Evolutionary conservation across 2,329 filamentous ascomycete genomes (phyloP).

Genomic region (Magnaporthiopsis poae): DNA sequence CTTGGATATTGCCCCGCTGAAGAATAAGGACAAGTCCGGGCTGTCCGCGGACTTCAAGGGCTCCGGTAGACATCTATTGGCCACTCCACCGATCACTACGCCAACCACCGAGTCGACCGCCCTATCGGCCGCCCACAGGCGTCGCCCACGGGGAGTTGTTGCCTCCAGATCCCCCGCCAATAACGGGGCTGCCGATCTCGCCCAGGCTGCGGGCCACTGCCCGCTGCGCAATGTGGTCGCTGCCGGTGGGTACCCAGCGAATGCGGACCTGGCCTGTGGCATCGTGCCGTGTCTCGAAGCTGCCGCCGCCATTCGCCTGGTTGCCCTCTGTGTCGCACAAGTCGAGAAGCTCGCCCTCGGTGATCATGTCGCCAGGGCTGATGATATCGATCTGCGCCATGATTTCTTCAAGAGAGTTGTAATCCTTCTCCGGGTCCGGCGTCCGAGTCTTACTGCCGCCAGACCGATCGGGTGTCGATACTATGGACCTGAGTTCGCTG

Average conservation of each 20-base stretch:
- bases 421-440: constrained; percentile 41
- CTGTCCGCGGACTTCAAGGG: neutral
- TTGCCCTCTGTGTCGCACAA: constrained; percentile 89
- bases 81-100: neutral
- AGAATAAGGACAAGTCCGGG: neutral
- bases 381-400: constrained; percentile 55
- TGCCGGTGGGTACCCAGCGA: constrained; percentile 43
- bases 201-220: constrained; percentile 36
- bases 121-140: neutral
- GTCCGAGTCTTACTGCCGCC: constrained; percentile 22
- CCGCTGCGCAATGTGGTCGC: constrained; percentile 24
- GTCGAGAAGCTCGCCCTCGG: constrained; percentile 61
- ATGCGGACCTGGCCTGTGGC: constrained; percentile 32
- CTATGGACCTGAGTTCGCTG: constrained; percentile 28
- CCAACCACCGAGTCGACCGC: neutral
- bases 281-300: constrained; percentile 56
- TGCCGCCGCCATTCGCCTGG: constrained; percentile 77
- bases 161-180: constrained; percentile 20
- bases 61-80: neutral
- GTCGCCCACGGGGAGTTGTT: constrained; percentile 22
- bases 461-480: neutral
- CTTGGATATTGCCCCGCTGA: neutral
- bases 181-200: constrained; percentile 59
- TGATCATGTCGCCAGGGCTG: constrained; percentile 27
- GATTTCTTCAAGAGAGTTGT: constrained; percentile 57